Evolutionary conservation across 75 land plant genomes (phyloP).

Genomic region (Isoetes taiwanensis): DNA sequence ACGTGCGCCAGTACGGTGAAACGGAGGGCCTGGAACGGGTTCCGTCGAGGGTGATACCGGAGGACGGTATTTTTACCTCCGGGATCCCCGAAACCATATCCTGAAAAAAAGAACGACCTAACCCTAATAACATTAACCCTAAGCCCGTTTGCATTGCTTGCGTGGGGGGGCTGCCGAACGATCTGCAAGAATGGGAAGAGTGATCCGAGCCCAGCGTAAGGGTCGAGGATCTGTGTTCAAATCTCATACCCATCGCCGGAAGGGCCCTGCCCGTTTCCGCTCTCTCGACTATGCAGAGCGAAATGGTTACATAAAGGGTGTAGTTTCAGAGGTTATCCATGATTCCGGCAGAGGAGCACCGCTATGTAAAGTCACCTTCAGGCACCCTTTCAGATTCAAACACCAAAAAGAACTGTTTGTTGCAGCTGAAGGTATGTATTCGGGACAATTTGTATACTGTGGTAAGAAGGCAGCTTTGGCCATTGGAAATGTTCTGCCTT

Average conservation of each 20-base stretch:
- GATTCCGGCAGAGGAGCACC: constrained; percentile 34
- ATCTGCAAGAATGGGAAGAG: constrained; percentile 25
- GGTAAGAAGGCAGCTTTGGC: constrained; percentile 33
- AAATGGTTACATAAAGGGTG: constrained; percentile 40
- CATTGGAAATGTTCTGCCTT: constrained; percentile 32
- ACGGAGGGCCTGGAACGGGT: no score
- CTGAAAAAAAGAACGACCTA: no score
- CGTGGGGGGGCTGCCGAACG: no score
- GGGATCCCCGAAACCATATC: no score
- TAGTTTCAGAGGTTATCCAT: constrained; percentile 29
- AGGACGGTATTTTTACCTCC: no score
- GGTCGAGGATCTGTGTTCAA: constrained; percentile 31
- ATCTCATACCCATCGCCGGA: constrained; percentile 33
- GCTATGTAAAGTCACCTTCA: constrained; percentile 26
- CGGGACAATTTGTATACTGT: constrained; percentile 35
- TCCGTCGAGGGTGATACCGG: no score
- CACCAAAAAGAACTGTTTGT: constrained; percentile 36
- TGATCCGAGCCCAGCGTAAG: constrained; percentile 39
- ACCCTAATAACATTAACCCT: no score
- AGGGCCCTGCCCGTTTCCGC: constrained; percentile 33
- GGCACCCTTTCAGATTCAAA: constrained; percentile 39
- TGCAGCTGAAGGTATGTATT: constrained; percentile 41
- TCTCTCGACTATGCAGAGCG: constrained; percentile 32
- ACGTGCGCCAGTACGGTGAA: no score
- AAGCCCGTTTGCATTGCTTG: no score